phyloP scores from a whole-genome alignment of 768 basidiomycete species.

The Psilocybe cyanescens region DNA sequence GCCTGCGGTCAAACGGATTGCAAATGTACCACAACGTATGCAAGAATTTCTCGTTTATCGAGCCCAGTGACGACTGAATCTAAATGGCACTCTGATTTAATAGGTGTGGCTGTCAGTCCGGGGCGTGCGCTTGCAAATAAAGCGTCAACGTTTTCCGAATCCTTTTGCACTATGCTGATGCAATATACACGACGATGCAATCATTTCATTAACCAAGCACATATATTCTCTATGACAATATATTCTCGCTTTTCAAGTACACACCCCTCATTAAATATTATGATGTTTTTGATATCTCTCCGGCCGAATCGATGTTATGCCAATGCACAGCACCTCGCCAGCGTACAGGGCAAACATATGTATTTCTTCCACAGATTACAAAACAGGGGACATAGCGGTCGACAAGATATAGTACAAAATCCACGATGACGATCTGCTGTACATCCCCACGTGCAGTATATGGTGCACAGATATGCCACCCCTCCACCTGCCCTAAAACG shows the following conservation, averaged over 20 bases:
- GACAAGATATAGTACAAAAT: not conserved
- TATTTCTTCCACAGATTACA: not conserved
- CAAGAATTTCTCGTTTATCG: not conserved
- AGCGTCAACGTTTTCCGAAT: too few species aligned
- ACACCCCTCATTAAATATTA: too few species aligned
- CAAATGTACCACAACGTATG: constrained; percentile 29
- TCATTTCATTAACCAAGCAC: too few species aligned
- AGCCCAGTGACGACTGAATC: not conserved
- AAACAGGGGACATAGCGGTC: too few species aligned
- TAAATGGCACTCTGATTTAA: not conserved
- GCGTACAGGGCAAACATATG: not conserved
- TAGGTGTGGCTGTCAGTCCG: constrained; percentile 13
- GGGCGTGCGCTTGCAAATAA: constrained; percentile 14
- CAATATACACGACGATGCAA: too few species aligned
- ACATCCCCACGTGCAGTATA: not conserved
- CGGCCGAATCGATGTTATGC: not conserved
- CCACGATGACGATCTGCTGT: not conserved
- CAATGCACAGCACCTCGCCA: not conserved
- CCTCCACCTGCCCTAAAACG: not conserved
- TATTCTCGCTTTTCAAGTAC: too few species aligned
- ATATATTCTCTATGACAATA: too few species aligned
- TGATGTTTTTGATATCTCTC: not conserved
- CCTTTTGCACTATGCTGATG: too few species aligned
- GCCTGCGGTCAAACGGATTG: constrained; percentile 30
- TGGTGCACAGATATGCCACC: not conserved